A percentile compares a stretch with the other conserved stretches of the same genome.
Conservation (phyloP, 129 eudicot species). For the Centrapalus pauciflorus region DNA sequence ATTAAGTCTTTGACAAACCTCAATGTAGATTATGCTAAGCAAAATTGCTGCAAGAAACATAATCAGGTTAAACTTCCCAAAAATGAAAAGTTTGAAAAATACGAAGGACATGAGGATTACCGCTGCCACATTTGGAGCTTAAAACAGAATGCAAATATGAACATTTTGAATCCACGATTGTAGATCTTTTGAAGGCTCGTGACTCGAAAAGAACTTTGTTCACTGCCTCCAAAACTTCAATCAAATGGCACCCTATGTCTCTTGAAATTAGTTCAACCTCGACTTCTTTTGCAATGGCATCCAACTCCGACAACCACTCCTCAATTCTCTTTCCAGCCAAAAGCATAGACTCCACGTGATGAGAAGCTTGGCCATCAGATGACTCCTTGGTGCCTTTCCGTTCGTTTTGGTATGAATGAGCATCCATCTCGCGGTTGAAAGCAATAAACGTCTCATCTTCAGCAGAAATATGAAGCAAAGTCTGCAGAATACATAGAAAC, state of each 20-base stretch:
- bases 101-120: conserved; percentile 32
- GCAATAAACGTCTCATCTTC: conserved; percentile 83
- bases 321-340: conserved; percentile 56
- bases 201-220: conserved; percentile 71
- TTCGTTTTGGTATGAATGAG: conserved; percentile 49
- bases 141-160: conserved; percentile 80
- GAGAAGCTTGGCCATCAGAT: conserved; percentile 32
- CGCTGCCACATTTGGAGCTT: conserved; percentile 70
- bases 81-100: neutral
- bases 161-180: conserved; percentile 72
- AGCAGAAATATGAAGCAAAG: conserved; percentile 65
- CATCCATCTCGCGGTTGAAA: conserved; percentile 69
- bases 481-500: conserved; percentile 32
- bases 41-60: conserved; percentile 61
- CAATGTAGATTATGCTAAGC: conserved; percentile 85
- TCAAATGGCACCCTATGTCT: conserved; percentile 84
- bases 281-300: conserved; percentile 77
- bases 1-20: conserved; percentile 86
- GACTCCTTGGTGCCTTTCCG: conserved; percentile 32
- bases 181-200: conserved; percentile 68
- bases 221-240: conserved; percentile 84
- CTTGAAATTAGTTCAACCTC: conserved; percentile 71
- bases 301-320: conserved; percentile 76
- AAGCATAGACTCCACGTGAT: conserved; percentile 42
- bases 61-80: conserved; percentile 13